A percentile compares a stretch with the other conserved stretches of the same genome.
These are phyloP conservation scores for Myxozyma geophila DNA, from an alignment of 805 yeast genomes.

Conservation along the genomic window DNA sequence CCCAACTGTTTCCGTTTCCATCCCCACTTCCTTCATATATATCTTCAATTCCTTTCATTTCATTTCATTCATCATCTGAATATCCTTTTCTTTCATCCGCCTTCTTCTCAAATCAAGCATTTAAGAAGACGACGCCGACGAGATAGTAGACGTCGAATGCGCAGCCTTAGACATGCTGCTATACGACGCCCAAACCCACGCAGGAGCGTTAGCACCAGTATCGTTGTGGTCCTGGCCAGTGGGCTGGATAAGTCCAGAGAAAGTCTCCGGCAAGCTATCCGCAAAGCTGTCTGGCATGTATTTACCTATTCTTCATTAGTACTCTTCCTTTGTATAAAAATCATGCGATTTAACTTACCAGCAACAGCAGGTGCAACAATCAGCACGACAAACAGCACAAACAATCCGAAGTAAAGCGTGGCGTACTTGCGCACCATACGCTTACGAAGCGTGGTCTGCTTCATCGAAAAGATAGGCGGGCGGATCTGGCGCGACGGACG, in stretches of 20 bases:
- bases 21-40: neutral
- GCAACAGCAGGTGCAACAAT: constrained; percentile 94
- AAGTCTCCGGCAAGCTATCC: constrained; percentile 40
- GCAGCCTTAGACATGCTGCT: constrained; percentile 31
- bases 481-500: constrained; percentile 95
- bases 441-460: constrained; percentile 94
- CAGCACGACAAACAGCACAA: constrained; percentile 71
- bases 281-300: constrained; percentile 41
- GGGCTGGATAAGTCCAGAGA: constrained; percentile 84
- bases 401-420: constrained; percentile 70
- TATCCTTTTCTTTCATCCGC: neutral
- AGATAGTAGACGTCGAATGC: constrained; percentile 18
- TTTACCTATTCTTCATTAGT: constrained; percentile 23
- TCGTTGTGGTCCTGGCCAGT: constrained; percentile 80
- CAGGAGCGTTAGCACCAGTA: constrained; percentile 62
- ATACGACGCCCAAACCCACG: constrained; percentile 52
- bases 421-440: constrained; percentile 97
- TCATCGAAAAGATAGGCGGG: constrained; percentile 95
- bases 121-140: constrained; percentile 2
- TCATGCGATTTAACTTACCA: constrained; percentile 47
- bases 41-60: neutral
- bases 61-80: neutral
- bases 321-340: neutral
- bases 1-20: neutral
- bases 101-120: neutral